Evolutionary conservation across 768 basidiomycete genomes (phyloP).

Genomic region (Tylopilus sp.): DNA sequence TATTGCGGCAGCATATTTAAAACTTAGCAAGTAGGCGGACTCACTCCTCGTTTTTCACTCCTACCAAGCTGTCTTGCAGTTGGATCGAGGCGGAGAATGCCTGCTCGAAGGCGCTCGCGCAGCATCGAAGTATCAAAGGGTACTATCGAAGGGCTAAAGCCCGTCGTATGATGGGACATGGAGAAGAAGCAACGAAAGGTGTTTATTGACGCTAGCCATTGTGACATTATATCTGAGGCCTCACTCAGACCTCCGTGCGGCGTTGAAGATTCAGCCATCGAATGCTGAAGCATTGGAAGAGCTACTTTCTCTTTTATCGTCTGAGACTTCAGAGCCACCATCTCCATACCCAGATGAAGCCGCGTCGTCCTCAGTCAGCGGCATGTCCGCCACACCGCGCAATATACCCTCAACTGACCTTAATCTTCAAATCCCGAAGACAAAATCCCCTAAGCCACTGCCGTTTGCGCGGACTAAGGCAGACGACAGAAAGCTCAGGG

Average conservation of each 20-base stretch:
- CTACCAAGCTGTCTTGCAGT: constrained; percentile 35
- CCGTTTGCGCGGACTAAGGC: constrained; percentile 50
- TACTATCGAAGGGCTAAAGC: constrained; percentile 69
- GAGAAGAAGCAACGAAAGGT: constrained; percentile 63
- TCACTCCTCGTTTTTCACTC: constrained; percentile 5
- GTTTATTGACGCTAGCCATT: neutral
- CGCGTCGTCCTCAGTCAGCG: constrained; percentile 28
- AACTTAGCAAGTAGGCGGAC: constrained; percentile 58
- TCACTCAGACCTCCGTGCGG: constrained; percentile 53
- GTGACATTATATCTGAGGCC: neutral
- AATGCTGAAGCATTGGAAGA: constrained; percentile 62
- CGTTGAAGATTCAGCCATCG: constrained; percentile 59
- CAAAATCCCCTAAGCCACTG: constrained; percentile 42
- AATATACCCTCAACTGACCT: constrained; percentile 18
- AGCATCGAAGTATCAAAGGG: constrained; percentile 67
- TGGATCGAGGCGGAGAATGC: constrained; percentile 73
- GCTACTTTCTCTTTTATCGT: constrained; percentile 39
- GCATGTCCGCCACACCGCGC: constrained; percentile 13
- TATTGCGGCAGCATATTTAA: constrained; percentile 70
- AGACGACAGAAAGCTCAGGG: constrained; percentile 54
- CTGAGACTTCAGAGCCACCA: constrained; percentile 11
- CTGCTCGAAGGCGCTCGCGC: constrained; percentile 59
- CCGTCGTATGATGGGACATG: constrained; percentile 53
- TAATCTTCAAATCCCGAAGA: constrained; percentile 37
- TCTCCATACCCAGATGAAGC: constrained; percentile 19